Percentiles rank a stretch among this genome's conserved stretches.
phyloP scores from a whole-genome alignment of 2,329 filamentous ascomycete species.

The Xylaria sp. region DNA sequence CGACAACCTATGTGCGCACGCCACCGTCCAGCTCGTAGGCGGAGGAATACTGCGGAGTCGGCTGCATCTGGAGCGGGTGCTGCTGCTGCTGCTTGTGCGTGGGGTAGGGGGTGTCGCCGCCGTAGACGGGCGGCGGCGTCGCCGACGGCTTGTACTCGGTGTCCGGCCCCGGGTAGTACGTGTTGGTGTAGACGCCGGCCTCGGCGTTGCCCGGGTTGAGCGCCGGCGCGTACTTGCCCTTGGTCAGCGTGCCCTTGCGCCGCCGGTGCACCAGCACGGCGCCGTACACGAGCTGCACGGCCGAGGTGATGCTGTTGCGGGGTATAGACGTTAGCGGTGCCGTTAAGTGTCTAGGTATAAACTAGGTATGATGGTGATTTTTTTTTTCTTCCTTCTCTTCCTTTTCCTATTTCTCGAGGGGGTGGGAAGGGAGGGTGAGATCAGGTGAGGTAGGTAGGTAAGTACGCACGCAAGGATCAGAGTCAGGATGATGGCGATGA shows the following conservation, averaged over 20 bases:
- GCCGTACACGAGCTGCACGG: conserved; percentile 29
- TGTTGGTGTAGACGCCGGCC: conserved; percentile 8
- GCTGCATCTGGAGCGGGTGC: background rate
- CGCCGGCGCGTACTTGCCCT: conserved; percentile 27
- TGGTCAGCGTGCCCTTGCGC: conserved; percentile 26
- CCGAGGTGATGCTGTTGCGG: conserved; percentile 21
- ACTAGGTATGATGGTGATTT: background rate
- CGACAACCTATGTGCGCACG: too few relatives aligned
- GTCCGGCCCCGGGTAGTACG: conserved; percentile 9
- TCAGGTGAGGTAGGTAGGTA: background rate
- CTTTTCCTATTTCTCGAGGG: too few relatives aligned
- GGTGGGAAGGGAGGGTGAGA: background rate
- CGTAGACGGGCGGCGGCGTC: conserved; percentile 5
- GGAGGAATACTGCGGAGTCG: background rate
- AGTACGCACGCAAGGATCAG: conserved; percentile 20
- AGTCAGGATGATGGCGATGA: conserved; percentile 19
- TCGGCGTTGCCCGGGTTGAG: conserved; percentile 12
- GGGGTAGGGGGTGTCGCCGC: background rate
- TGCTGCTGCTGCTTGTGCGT: conserved; percentile 2
- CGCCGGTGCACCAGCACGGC: conserved; percentile 30
- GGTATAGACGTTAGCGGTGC: background rate
- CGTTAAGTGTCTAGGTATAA: background rate
- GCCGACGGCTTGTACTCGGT: conserved; percentile 27
- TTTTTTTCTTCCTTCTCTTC: too few relatives aligned
- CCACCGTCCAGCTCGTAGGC: conserved; percentile 22